Base-by-base conservation (phyloP, 176 grass and related monocot genomes). In the Musa schizocarpa region DNA sequence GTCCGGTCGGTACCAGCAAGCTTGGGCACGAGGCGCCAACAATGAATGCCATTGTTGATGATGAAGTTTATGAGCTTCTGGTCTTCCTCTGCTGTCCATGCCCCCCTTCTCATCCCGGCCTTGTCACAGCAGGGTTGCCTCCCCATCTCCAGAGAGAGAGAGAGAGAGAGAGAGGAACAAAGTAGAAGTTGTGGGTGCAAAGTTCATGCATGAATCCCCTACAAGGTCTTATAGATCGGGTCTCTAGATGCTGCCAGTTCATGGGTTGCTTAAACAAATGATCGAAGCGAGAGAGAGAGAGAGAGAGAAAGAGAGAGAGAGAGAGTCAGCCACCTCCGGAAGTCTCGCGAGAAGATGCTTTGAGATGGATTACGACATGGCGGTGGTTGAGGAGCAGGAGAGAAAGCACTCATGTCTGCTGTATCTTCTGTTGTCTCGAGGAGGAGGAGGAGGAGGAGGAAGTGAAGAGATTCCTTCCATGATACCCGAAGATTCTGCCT, bases 61-160 rank as follows among this genome's bases (percentile, higher is more conserved):
- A 76, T 76, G 74, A 63, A 76, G 74, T 76, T 76, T 29, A 63
- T 16, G 57, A 76, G 74, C 29, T 63, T 76, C 14, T 63, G 74
- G 49, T 76, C 74, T 55, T 76, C 74, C 1, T 76, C 57, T 0
- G 63, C 1, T 23, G 74, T 76, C 74, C 74, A 76, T 50, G 74
- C 19, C 62, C 74, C 74, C 50, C 74, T 20, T 20, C 63, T 76
- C 56, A 76, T 21, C 49, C 56, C 74, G 12, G 9, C 21, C 57
- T 63, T 76, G 21, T 76, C 74, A 20, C 74, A 76, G 74, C 74
- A 76, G 6, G 74, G 57, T 50, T 76, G 74, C 43, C 74, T 76
- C 74, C 57, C 74, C 74, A 76, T 76, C 13, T 34, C 63, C 20
- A 53, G 25, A 20, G 14, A 49, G 20, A 24, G 16, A 56, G 61